Evolutionary conservation across 257 asterid species (phyloP).

Genomic region (Solanum bulbocastanum): DNA sequence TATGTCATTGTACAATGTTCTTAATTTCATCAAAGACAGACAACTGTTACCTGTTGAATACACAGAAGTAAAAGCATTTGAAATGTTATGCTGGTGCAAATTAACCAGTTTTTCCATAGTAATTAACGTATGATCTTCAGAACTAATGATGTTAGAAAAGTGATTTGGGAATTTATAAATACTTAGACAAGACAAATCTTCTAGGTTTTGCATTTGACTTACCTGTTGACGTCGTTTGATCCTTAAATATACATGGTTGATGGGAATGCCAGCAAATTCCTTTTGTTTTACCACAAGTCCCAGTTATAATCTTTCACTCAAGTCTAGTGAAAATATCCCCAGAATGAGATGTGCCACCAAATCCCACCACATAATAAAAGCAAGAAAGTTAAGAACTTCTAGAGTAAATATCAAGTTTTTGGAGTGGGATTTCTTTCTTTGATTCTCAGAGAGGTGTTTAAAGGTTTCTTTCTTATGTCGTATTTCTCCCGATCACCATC

Average conservation of each 20-base stretch:
- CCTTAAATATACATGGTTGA: background rate
- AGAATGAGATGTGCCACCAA: background rate
- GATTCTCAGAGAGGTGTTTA: background rate
- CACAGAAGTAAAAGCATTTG: background rate
- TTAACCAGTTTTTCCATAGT: background rate
- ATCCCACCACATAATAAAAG: background rate
- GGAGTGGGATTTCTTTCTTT: background rate
- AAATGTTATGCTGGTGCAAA: background rate
- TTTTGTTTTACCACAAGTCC: background rate
- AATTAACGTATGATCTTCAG: background rate
- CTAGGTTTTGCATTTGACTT: background rate
- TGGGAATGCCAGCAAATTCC: background rate
- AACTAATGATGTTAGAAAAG: background rate
- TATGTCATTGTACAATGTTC: conserved; percentile 14
- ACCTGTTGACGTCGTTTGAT: background rate
- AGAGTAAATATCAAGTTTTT: background rate
- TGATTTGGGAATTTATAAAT: background rate
- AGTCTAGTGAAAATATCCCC: background rate
- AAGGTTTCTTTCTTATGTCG: background rate
- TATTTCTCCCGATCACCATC: background rate
- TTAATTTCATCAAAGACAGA: background rate
- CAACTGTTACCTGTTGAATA: background rate
- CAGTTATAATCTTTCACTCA: background rate
- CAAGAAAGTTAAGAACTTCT: background rate
- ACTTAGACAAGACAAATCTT: background rate